phyloP scores from a whole-genome alignment of 148 eudicot genomes.

The Fagopyrum homotropicum region DNA sequence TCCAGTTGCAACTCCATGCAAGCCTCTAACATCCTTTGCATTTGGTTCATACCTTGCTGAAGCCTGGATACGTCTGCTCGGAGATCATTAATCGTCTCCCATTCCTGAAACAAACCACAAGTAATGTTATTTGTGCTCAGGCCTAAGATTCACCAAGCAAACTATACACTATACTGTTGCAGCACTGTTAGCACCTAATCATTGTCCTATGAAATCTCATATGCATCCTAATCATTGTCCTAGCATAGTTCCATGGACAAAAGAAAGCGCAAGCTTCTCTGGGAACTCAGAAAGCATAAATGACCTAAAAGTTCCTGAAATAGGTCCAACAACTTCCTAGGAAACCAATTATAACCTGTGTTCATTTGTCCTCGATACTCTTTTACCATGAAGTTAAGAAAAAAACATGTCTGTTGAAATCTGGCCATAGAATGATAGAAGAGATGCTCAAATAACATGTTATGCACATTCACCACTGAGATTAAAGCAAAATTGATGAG shows the following conservation, averaged over 20 bases:
- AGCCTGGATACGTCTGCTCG: constrained; percentile 81
- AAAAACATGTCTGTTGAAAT: not conserved
- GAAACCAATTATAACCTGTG: not conserved
- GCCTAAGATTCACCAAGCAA: not conserved
- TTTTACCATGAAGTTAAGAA: not conserved
- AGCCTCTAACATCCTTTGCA: constrained; percentile 95
- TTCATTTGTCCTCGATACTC: not conserved
- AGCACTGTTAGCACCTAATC: not conserved
- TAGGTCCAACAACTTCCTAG: too few species aligned
- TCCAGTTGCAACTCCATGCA: constrained; percentile 99
- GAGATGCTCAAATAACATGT: not conserved
- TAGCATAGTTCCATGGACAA: too few species aligned
- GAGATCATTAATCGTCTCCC: constrained; percentile 94
- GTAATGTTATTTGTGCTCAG: not conserved
- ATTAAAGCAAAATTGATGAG: not conserved
- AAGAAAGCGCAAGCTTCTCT: not conserved
- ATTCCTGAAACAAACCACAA: constrained; percentile 39
- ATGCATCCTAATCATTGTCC: too few species aligned
- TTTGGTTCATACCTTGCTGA: constrained; percentile 96
- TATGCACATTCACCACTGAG: not conserved
- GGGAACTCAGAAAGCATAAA: not conserved
- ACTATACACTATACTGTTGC: not conserved
- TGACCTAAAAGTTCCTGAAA: not conserved
- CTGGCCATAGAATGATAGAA: not conserved
- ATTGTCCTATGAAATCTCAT: too few species aligned